phyloP scores from a whole-genome alignment of 1,139 yeast genomes.

The Eremothecium coryli region DNA sequence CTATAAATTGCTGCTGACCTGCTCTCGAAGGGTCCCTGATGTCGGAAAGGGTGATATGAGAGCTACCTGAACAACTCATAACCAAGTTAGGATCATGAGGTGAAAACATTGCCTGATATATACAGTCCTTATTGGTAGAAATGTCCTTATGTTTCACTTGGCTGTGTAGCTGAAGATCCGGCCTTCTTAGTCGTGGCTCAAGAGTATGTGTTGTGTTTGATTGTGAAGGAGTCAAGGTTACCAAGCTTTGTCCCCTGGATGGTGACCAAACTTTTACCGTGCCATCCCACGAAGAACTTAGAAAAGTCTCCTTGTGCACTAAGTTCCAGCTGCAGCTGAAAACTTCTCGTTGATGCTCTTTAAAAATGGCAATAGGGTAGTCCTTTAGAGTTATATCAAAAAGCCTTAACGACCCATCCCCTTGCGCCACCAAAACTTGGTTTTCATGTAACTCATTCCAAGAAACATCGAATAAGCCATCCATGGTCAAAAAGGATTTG shows the following conservation, averaged over 20 bases:
- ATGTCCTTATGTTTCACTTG: slow-evolving; percentile 14
- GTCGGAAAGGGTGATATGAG: slow-evolving; percentile 78
- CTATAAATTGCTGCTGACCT: slow-evolving; percentile 51
- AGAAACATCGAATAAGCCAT: slow-evolving; percentile 76
- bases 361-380: slow-evolving; percentile 68
- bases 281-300: slow-evolving; percentile 90
- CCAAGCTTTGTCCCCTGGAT: slow-evolving; percentile 44
- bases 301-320: slow-evolving; percentile 62
- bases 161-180: slow-evolving; percentile 17
- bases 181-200: slow-evolving; percentile 9
- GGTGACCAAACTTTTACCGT: slow-evolving; percentile 70
- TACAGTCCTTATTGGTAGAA: slow-evolving; percentile 39
- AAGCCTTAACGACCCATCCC: slow-evolving; percentile 80
- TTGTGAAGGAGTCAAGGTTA: slow-evolving; percentile 44
- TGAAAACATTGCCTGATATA: slow-evolving; percentile 73
- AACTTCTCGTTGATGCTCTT: slow-evolving; percentile 81
- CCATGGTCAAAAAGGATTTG: slow-evolving; percentile 77
- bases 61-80: slow-evolving; percentile 71
- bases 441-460: slow-evolving; percentile 92
- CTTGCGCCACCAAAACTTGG: slow-evolving; percentile 73
- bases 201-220: slow-evolving; percentile 11
- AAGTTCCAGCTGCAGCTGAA: slow-evolving; percentile 82
- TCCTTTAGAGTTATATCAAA: slow-evolving; percentile 63
- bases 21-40: slow-evolving; percentile 53
- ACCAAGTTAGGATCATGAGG: slow-evolving; percentile 74